A percentile compares a stretch with the other conserved stretches of the same genome.
phyloP scores from a whole-genome alignment of 163 green algal genomes.

The Smithsoniella earleae region DNA sequence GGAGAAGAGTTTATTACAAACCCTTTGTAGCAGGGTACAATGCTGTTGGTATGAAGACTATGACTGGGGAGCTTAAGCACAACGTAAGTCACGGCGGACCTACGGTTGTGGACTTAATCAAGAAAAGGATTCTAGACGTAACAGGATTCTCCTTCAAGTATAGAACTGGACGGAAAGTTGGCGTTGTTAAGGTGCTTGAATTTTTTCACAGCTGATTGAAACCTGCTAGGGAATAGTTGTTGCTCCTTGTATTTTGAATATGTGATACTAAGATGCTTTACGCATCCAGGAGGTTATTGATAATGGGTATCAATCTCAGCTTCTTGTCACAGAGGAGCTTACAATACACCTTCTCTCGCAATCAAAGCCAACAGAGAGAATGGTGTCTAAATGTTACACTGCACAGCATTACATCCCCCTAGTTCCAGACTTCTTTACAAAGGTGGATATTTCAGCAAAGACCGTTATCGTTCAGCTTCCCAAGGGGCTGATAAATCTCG shows the following conservation, averaged over 20 bases:
- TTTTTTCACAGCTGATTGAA: not conserved
- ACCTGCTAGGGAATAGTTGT: not conserved
- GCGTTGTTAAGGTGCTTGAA: conserved; percentile 7
- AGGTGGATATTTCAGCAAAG: conserved; percentile 1
- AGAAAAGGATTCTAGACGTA: too few species aligned
- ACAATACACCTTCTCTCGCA: not conserved
- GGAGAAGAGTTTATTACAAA: too few species aligned
- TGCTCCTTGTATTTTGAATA: not conserved
- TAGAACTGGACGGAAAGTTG: conserved; percentile 1
- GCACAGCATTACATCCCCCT: not conserved
- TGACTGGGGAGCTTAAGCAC: too few species aligned
- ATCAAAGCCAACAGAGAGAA: not conserved
- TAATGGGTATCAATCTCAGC: not conserved
- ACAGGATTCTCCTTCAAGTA: not conserved
- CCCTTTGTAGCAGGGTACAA: too few species aligned
- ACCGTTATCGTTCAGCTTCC: not conserved
- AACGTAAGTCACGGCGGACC: too few species aligned
- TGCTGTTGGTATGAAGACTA: too few species aligned
- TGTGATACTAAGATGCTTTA: not conserved
- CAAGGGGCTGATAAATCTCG: not conserved
- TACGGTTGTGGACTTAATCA: too few species aligned
- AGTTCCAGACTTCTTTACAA: not conserved
- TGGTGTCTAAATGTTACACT: not conserved
- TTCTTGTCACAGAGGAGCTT: not conserved
- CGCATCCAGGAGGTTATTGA: conserved; percentile 1